Evolutionary conservation across 2,329 filamentous ascomycete species (phyloP), one percentile per base, ranked within the genome.

Genomic region (Pseudogymnoascus sp.): DNA sequence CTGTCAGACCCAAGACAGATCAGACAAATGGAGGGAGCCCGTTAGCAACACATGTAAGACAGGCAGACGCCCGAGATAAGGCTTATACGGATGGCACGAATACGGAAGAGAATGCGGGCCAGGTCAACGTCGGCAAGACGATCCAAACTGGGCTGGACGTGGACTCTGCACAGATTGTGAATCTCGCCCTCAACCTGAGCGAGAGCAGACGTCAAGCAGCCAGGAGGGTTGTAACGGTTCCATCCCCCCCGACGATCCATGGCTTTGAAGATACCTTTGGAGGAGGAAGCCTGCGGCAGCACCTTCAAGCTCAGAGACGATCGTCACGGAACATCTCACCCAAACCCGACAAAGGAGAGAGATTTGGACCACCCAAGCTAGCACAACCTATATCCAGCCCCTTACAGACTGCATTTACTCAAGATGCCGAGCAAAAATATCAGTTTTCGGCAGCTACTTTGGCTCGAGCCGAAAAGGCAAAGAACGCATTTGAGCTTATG

Each of bases 131-230:
- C 1, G 37, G 40, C 25, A 68, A 63, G 59, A 61, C 60, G 21
- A 23, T 62, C 18, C 66, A 66, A 53, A 66, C 72, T 12, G 69
- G 74, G 4, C 73, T 89, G 18, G 86, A 91, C 69, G 82, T 89
- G 65, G 93, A 97, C 71, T 89, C 93, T 6, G 85, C 88, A 3
- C 90, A 96, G 74, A 96, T 97, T 67, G 91, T 97, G 43, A 92
- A 92, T 71, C 90, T 97, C 84, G 93, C 93, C 1, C 77, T 97
- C 69, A 95, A 88, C 67, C 77, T 97, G 60, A 96, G 90, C 77
- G 91, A 97, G 75, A 90, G 88, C 71, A 85, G 86, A 67, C 85
- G 85, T 71, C 82, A 81, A 76, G 89, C 80, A 65, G 85, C 77
- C 74, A 84, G 79, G 75, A 82, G 78, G 75, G 86, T 73, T 74